phyloP scores from a whole-genome alignment of 306 rosid genomes.

The Prosopis cineraria region DNA sequence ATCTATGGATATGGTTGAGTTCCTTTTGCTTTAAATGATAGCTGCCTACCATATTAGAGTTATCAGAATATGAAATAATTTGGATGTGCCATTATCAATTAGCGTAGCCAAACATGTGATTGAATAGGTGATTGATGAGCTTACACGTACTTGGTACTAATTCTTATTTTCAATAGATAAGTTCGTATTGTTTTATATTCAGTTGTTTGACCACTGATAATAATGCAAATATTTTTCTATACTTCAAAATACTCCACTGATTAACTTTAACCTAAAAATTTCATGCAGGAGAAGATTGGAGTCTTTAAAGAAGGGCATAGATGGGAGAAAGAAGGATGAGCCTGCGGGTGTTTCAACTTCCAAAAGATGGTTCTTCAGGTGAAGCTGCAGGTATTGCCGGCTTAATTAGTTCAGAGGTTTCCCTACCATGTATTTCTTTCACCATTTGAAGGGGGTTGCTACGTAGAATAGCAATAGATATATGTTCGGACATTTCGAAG shows the following conservation, averaged over 20 bases:
- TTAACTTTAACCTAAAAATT: constrained; percentile 14
- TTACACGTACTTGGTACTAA: background rate
- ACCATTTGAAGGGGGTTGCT: background rate
- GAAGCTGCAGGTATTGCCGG: background rate
- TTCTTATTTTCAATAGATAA: constrained; percentile 7
- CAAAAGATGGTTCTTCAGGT: constrained; percentile 50
- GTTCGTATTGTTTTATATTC: constrained; percentile 14
- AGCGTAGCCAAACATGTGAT: background rate
- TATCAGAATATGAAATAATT: constrained; percentile 10
- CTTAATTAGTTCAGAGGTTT: background rate
- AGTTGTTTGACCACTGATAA: background rate
- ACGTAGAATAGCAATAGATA: background rate
- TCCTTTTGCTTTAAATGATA: constrained; percentile 15
- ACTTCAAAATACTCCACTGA: constrained; percentile 24
- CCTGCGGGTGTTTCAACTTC: constrained; percentile 33
- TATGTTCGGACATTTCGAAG: background rate
- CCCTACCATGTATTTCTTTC: background rate
- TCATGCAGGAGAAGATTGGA: constrained; percentile 76
- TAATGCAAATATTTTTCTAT: background rate
- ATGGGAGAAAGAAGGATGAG: constrained; percentile 44
- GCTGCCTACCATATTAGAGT: background rate
- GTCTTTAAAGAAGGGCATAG: constrained; percentile 76
- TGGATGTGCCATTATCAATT: constrained; percentile 8
- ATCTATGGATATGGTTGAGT: background rate
- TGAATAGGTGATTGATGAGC: constrained; percentile 19